phyloP scores from a whole-genome alignment of 768 basidiomycete genomes.

The Tricholoma sp. region DNA sequence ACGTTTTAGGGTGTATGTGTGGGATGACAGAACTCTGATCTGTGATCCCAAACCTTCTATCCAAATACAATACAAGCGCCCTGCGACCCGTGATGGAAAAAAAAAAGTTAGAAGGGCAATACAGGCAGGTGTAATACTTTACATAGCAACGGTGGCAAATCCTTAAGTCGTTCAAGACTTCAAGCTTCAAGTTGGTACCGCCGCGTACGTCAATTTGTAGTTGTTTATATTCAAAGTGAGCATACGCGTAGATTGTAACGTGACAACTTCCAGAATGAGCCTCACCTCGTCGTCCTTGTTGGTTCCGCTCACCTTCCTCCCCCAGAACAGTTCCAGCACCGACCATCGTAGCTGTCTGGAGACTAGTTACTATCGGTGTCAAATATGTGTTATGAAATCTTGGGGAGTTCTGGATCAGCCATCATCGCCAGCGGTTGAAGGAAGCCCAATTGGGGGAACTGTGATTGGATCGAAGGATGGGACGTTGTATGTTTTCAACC shows the following conservation, averaged over 20 bases:
- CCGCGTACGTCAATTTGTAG: too few relatives aligned
- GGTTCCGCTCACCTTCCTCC: conserved; percentile 31
- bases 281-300: conserved; percentile 4
- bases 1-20: neutral
- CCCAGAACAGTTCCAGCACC: conserved; percentile 9
- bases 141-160: too few relatives aligned
- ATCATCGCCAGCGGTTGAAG: conserved; percentile 3
- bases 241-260: neutral
- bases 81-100: neutral
- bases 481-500: conserved; percentile 37
- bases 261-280: neutral
- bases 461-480: conserved; percentile 41
- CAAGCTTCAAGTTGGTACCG: too few relatives aligned
- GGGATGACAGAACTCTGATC: neutral
- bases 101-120: neutral
- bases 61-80: too few relatives aligned
- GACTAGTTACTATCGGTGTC: conserved; percentile 26
- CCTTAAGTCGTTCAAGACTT: too few relatives aligned
- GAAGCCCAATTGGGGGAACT: conserved; percentile 18
- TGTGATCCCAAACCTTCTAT: too few relatives aligned
- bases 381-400: conserved; percentile 26
- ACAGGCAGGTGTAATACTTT: too few relatives aligned
- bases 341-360: conserved; percentile 19
- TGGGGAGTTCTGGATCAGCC: conserved; percentile 18
- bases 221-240: neutral